Evolutionary conservation across 2,329 filamentous ascomycete genomes (phyloP), one percentile per base, ranked within the genome.

Genomic region (Drechslera avenae): DNA sequence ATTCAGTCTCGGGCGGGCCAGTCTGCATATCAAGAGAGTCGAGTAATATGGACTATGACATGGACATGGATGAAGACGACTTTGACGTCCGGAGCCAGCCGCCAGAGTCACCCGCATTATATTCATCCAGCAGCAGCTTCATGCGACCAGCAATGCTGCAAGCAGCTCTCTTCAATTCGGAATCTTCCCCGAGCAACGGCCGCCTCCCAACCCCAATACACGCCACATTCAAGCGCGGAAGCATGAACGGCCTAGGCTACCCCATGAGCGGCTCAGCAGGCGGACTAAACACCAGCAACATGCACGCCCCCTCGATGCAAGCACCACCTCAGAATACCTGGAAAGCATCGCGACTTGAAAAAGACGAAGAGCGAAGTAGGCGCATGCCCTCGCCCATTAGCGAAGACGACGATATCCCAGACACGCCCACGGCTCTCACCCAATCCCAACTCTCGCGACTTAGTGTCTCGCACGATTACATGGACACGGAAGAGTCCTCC

Each of bases 171-270:
- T 66, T 71, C 52, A 44, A 53, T 36, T 52, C 62, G 26, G 60
- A 64, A 35, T 7, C 41, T 35, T 16, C 49, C 41, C 42, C 59
- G 57, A 56, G 51, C 51, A 60, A 63, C 55, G 34, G 68, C 52
- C 54, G 73, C n/a, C 67, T 76, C 46, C 73, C 73, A 2, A 75
- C 74, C 17, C 74, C 74, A 34, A 76, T 76, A 45, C 69, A 74
- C 45, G 62, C 71, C 39, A 70, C 61, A 1, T 76, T 75, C 46
- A 65, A 65, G 46, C 57, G 62, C 40, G 57, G 63, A 9, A 54
- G 52, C 39, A 65, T 66, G 63, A 62, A 50, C 46, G 67, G 69
- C 1, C 36, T 68, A 14, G 60, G 60, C 10, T 69, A 68, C 44
- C 62, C 68, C 4, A 64, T 56, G 19, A 66, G 67, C 42, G 65